A percentile compares a stretch with the other conserved stretches of the same genome.
These are phyloP conservation scores for Aspergillus sparsus DNA, from an alignment of 495 filamentous ascomycete species.

Conservation along the genomic window DNA sequence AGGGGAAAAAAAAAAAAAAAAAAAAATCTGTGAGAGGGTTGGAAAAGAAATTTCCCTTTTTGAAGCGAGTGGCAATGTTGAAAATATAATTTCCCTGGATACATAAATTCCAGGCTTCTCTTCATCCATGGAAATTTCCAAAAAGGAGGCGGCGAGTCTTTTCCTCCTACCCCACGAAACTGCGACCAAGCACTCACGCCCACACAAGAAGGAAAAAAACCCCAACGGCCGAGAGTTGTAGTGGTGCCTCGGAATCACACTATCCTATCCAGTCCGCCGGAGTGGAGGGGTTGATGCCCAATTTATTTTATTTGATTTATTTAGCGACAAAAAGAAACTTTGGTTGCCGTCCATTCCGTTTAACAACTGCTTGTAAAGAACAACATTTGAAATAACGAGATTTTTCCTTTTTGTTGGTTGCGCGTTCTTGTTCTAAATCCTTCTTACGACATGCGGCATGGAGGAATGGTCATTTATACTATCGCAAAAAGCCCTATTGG, in stretches of 20 bases:
- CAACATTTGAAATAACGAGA: neutral
- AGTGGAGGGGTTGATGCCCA: slow-evolving; percentile 30
- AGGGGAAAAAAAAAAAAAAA: slow-evolving; percentile 3
- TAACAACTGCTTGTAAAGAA: slow-evolving; percentile 13
- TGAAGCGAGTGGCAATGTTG: slow-evolving; percentile 8
- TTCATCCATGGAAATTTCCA: slow-evolving; percentile 9
- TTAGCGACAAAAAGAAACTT: neutral
- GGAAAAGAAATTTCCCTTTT: slow-evolving; percentile 3
- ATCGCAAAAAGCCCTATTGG: neutral
- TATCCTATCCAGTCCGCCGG: slow-evolving; percentile 14
- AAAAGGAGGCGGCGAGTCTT: slow-evolving; percentile 11
- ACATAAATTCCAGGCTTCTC: slow-evolving; percentile 6
- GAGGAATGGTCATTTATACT: neutral
- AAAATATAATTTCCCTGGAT: slow-evolving; percentile 1
- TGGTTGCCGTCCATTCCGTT: slow-evolving; percentile 25
- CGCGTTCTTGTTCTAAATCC: neutral
- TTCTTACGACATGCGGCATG: neutral
- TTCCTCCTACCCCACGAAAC: slow-evolving; percentile 1
- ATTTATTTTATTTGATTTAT: slow-evolving; percentile 10
- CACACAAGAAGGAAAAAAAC: neutral
- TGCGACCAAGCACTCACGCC: neutral
- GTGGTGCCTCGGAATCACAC: slow-evolving; percentile 22
- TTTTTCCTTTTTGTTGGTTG: slow-evolving; percentile 1
- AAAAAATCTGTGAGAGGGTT: neutral
- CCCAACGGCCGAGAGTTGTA: slow-evolving; percentile 13